Conservation (phyloP, 2,329 filamentous ascomycete species). For the Aspergillus tubingensis region DNA sequence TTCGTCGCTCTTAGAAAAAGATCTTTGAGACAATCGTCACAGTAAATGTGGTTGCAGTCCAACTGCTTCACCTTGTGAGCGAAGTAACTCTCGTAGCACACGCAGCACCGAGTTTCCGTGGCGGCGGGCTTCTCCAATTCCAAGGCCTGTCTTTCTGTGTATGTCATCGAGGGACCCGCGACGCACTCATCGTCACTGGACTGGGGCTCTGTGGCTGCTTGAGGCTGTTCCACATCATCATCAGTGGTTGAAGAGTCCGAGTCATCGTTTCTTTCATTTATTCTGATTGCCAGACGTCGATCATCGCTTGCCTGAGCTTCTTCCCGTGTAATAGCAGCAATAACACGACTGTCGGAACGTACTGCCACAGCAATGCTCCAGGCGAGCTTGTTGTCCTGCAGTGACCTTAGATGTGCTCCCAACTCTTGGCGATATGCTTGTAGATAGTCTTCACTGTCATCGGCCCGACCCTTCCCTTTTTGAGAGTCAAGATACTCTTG, state of each 20-base stretch:
- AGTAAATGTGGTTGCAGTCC: conserved; percentile 4
- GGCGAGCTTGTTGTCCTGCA: background rate
- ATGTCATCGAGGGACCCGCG: background rate
- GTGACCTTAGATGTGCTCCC: background rate
- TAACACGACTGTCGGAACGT: background rate
- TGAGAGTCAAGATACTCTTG: too few relatives aligned
- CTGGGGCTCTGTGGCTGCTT: background rate
- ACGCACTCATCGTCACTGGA: background rate
- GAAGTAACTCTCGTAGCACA: background rate
- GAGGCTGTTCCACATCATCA: background rate
- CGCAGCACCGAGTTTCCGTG: background rate
- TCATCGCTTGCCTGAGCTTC: conserved; percentile 1
- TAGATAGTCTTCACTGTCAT: background rate
- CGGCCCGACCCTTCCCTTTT: background rate
- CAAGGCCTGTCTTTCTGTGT: background rate
- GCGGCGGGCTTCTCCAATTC: background rate
- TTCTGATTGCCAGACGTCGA: background rate
- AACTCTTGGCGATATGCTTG: too few relatives aligned
- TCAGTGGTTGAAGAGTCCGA: background rate
- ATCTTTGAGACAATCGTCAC: conserved; percentile 2
- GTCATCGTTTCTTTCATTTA: background rate
- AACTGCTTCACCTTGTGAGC: background rate
- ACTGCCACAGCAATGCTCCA: background rate
- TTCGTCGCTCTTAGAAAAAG: conserved; percentile 1
- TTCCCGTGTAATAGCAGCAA: background rate